Percentiles rank a stretch among this genome's conserved stretches.
phyloP scores from a whole-genome alignment of 139 green algal species.

The Coelastrella sp. region DNA sequence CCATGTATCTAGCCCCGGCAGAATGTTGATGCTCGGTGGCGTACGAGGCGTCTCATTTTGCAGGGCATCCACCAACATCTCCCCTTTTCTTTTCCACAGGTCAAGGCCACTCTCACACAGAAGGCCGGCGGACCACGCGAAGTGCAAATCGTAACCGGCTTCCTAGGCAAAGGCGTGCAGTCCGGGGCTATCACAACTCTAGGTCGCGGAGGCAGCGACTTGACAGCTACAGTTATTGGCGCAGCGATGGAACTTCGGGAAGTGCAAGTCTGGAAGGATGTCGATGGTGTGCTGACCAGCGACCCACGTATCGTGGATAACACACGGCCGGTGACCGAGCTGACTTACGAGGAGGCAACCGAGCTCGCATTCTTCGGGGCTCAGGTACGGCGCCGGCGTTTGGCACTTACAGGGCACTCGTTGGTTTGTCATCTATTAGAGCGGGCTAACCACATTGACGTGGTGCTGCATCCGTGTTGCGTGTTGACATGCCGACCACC shows the following conservation, averaged over 20 bases:
- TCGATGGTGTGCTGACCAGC: slow-evolving; percentile 97
- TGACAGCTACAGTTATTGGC: slow-evolving; percentile 96
- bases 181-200: slow-evolving; percentile 96
- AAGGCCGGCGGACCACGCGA: background rate
- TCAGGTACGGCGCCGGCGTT: slow-evolving; percentile 53
- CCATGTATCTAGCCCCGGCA: too few species aligned
- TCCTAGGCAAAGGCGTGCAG: slow-evolving; percentile 85
- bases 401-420: too few species aligned
- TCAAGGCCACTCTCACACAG: slow-evolving; percentile 46
- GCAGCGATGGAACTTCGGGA: slow-evolving; percentile 86
- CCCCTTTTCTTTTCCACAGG: background rate
- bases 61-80: background rate
- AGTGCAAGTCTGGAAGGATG: slow-evolving; percentile 99
- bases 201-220: slow-evolving; percentile 94
- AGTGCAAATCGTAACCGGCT: slow-evolving; percentile 96
- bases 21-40: too few species aligned
- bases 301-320: slow-evolving; percentile 90
- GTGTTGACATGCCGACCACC: too few species aligned
- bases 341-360: slow-evolving; percentile 98
- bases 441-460: too few species aligned
- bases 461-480: too few species aligned
- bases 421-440: too few species aligned
- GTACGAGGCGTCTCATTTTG: too few species aligned
- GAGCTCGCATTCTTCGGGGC: slow-evolving; percentile 99
- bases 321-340: slow-evolving; percentile 85